phyloP scores from a whole-genome alignment of 2,329 filamentous ascomycete genomes.

The Xylaria sp. region DNA sequence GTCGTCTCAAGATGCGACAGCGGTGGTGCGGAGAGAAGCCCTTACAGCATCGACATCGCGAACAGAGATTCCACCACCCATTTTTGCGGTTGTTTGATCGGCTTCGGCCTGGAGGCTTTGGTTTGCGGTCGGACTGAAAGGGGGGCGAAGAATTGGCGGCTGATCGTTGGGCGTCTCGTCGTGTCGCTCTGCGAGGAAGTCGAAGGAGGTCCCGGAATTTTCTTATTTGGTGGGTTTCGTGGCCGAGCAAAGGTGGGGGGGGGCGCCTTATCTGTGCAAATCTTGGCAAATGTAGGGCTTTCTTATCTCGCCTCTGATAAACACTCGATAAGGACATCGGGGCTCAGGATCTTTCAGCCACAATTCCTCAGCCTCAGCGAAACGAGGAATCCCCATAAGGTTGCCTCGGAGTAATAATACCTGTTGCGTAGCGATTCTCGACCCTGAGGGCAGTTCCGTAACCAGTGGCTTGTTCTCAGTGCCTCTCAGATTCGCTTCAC shows the following conservation, averaged over 20 bases:
- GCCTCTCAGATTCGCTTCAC: slow-evolving; percentile 21
- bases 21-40: slow-evolving; percentile 42
- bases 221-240: slow-evolving; percentile 35
- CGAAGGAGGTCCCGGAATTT: slow-evolving; percentile 26
- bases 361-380: too few relatives aligned
- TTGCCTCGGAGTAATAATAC: too few relatives aligned
- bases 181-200: slow-evolving; percentile 22
- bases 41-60: slow-evolving; percentile 83
- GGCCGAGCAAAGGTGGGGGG: slow-evolving; percentile 18
- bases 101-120: slow-evolving; percentile 4
- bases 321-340: too few relatives aligned
- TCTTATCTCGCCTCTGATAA: slow-evolving; percentile 35
- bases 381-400: too few relatives aligned
- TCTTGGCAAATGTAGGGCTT: slow-evolving; percentile 38
- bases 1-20: slow-evolving; percentile 26
- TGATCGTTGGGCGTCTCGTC: slow-evolving; percentile 31
- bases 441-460: neutral
- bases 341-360: too few relatives aligned
- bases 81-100: slow-evolving; percentile 68
- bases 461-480: slow-evolving; percentile 22
- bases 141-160: slow-evolving; percentile 24
- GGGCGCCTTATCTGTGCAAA: slow-evolving; percentile 22
- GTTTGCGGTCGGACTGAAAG: slow-evolving; percentile 9
- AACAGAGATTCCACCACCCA: slow-evolving; percentile 82
- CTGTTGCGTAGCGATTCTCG: too few relatives aligned